Base-by-base conservation (phyloP, 805 yeast genomes). In the Komagataella ulmi region DNA sequence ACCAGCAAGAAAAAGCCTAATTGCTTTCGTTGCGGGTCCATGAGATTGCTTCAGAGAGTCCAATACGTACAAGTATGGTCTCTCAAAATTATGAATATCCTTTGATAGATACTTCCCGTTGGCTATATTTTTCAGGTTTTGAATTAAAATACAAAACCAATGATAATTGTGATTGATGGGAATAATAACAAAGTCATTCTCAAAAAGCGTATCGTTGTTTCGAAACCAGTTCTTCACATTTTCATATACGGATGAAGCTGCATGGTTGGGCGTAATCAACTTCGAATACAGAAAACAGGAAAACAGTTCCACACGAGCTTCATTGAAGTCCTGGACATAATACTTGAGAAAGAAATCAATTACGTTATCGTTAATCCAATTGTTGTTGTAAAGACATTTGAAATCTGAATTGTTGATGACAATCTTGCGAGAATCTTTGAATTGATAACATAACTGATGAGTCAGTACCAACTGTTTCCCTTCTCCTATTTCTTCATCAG, bases 341-440 rank as follows among this genome's bases (percentile, higher is more conserved):
- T 73, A 83, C 53, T 78, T 79, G 24, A 88, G 71, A 59, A 87
- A 89, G 62, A 91, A 91, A 64, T 88, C 96, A 52, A 93, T 83
- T 49, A 93, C 70, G 0, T 85, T 77, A 61, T 93, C 99, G 67
- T 93, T 91, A 49, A 93, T 78, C 90, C 96, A 91, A 55, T 85
- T 87, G 48, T 82, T 81, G 53, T 84, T 83, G 60, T 82, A 81
- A 7, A 91, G 72, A 47, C 97, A 85, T 55, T 78, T 79, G 63
- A 85, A 88, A 61, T 93, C 99, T 44, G 77, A 73, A 54, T 79
- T 75, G 1, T 81, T 73, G 7, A 91, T 75, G 3, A 75, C 74
- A 56, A 85, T 75, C 1, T 67, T 64, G 45, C 78, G 73, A 4
- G 75, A 76, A 57, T 81, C 83, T 23, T 66, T 62, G 58, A 88